Percentiles rank a stretch among this genome's conserved stretches.
These are phyloP conservation scores for Amylocarpus encephaloides DNA, from an alignment of 2,329 filamentous ascomycete genomes.

Conservation along the genomic window DNA sequence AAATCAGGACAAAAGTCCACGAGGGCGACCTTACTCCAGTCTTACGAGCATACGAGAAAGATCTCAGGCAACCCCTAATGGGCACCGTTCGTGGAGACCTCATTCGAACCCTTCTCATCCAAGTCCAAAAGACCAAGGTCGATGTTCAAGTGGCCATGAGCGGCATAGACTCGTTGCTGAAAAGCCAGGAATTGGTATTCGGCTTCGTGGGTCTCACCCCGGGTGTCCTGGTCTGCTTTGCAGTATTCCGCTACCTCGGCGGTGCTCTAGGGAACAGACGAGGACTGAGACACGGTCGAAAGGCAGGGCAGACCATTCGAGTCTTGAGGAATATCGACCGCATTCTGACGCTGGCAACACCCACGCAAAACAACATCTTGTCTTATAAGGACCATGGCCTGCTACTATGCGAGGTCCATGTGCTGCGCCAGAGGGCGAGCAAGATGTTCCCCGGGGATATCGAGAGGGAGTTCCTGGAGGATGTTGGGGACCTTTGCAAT, in stretches of 20 bases:
- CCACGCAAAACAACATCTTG: conserved; percentile 66
- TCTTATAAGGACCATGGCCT: conserved; percentile 91
- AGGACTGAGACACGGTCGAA: conserved; percentile 58
- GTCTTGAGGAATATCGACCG: conserved; percentile 85
- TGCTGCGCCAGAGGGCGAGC: conserved; percentile 64
- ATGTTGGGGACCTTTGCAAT: conserved; percentile 79
- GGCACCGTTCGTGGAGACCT: conserved; percentile 83
- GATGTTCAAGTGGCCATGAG: conserved; percentile 94
- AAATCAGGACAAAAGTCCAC: conserved; percentile 72
- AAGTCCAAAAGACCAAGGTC: conserved; percentile 98
- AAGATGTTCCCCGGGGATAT: conserved; percentile 66
- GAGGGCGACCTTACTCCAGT: conserved; percentile 93
- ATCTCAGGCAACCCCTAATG: conserved; percentile 72
- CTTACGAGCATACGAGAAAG: conserved; percentile 82
- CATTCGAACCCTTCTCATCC: conserved; percentile 83
- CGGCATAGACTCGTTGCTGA: conserved; percentile 88
- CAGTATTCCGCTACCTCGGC: conserved; percentile 64
- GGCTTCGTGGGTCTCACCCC: conserved; percentile 95
- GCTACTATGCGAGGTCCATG: conserved; percentile 82
- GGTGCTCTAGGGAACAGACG: conserved; percentile 63
- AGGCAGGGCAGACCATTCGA: conserved; percentile 65
- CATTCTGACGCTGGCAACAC: conserved; percentile 61
- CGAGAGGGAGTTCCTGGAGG: conserved; percentile 79
- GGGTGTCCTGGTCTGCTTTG: conserved; percentile 79
- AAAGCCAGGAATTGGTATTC: conserved; percentile 95